Evolutionary conservation across 345 rosid genomes (phyloP), one percentile per base, ranked within the genome.

Genomic region (Theobroma cacao): DNA sequence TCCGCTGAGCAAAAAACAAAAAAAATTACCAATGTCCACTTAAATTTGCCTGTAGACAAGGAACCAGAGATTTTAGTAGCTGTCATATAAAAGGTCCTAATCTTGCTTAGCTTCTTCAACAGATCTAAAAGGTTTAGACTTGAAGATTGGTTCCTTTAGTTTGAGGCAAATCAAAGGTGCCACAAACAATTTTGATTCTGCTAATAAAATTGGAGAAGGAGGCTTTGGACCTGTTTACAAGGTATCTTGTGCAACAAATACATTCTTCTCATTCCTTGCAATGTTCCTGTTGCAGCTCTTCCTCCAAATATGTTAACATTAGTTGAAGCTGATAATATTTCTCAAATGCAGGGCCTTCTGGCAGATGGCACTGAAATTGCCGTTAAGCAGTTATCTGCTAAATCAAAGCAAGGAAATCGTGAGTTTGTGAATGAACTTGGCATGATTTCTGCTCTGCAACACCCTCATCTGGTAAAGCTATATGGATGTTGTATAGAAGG

Each of bases 291-390:
- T 3, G 9, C 13, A 5, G n/a, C 0, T 22, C 2, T 74, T 74
- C 76, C n/a, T 73, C 24, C 30, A 36, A 77, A 86, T 86, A 88
- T 85, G 0, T 2, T 24, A 28, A 15, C 82, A 56, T 40, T 79
- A 15, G 79, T 80, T 81, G 89, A 88, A 1, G 80, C 75, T 9
- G 0, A 0, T 81, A 80, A 77, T 65, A 4, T 14, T 22, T 72
- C 30, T 38, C 3, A 18, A 50, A 26, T 82, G 80, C 86, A 91
- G 92, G 94, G 89, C 65, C 3, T 22, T 30, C 56, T 89, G 79
- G 47, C 75, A 41, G 90, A 90, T 80, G 94, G 92, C 61, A 89
- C 87, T 1, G 75, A 82, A 28, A 84, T 91, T 15, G 92, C 92
- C 0, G 92, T 91, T 63, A 90, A 90, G 74, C 85, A 82, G 65